Conservation (phyloP, 108 stramenopile species). For the Nitzschia palea region DNA sequence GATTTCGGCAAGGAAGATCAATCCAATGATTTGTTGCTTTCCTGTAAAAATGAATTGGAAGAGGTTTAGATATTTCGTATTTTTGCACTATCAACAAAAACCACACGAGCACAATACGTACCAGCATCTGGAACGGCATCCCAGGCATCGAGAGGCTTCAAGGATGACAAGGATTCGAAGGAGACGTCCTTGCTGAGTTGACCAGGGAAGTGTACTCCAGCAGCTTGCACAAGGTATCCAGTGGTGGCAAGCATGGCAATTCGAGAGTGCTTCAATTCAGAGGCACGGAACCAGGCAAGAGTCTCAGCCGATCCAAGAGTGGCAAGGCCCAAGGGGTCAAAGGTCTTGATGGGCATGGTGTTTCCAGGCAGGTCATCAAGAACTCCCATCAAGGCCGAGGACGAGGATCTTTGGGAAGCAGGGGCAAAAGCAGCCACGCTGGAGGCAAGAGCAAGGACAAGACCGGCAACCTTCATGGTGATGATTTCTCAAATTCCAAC, state of each 20-base stretch:
- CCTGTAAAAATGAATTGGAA: background rate
- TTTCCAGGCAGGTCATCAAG: constrained; percentile 64
- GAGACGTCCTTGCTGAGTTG: constrained; percentile 60
- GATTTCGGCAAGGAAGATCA: constrained; percentile 78
- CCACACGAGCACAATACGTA: constrained; percentile 10
- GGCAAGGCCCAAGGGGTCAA: constrained; percentile 77
- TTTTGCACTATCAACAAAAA: background rate
- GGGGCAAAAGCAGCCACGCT: constrained; percentile 68
- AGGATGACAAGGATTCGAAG: constrained; percentile 70
- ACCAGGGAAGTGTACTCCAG: constrained; percentile 82
- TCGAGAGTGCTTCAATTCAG: constrained; percentile 85
- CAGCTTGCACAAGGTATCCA: constrained; percentile 76
- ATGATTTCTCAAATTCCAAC: background rate
- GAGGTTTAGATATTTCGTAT: background rate
- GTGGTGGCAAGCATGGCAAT: constrained; percentile 86
- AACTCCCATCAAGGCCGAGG: background rate
- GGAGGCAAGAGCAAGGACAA: constrained; percentile 55
- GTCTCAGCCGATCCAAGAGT: constrained; percentile 65
- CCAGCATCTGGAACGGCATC: constrained; percentile 78
- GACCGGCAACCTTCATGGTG: constrained; percentile 57
- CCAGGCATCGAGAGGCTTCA: constrained; percentile 87
- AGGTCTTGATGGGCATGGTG: constrained; percentile 62
- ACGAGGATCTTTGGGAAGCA: constrained; percentile 35
- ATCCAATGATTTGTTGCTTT: constrained; percentile 74
- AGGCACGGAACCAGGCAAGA: constrained; percentile 80